Percentiles rank a stretch among this genome's conserved stretches.
Evolutionary conservation across 2,329 filamentous ascomycete genomes (phyloP).

Genomic region (Trichoderma sp.): DNA sequence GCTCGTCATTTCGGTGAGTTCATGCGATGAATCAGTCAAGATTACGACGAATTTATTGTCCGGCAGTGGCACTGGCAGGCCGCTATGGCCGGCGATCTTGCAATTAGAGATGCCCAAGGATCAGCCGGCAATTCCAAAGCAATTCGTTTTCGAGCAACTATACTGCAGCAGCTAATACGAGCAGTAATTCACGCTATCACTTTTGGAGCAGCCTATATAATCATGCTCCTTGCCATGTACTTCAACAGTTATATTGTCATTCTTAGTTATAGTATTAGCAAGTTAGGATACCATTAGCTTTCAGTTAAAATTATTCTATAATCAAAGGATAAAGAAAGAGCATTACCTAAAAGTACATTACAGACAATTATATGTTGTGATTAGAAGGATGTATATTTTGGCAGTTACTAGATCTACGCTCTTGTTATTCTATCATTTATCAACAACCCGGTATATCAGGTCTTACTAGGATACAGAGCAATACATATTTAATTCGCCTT

Average conservation of each 20-base stretch:
- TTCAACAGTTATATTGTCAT: not conserved
- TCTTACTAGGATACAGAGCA: too few relatives aligned
- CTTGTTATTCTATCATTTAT: too few relatives aligned
- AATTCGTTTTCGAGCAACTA: not conserved
- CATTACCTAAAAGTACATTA: not conserved
- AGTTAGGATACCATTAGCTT: not conserved
- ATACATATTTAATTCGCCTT: not conserved
- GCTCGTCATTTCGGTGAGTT: constrained; percentile 54
- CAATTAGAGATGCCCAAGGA: not conserved
- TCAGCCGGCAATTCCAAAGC: not conserved
- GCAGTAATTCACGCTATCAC: not conserved
- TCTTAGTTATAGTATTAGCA: not conserved
- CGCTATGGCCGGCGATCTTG: not conserved
- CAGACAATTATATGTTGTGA: not conserved
- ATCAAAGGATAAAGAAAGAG: not conserved
- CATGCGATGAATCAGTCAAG: not conserved
- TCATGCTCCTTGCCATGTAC: not conserved
- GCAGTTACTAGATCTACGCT: too few relatives aligned
- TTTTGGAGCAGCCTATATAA: not conserved
- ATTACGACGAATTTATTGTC: not conserved
- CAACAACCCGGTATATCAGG: too few relatives aligned
- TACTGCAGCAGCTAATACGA: not conserved
- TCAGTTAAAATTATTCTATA: not conserved
- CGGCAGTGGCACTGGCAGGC: not conserved
- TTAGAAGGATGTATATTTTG: not conserved